Evolutionary conservation across 805 yeast genomes (phyloP).

Genomic region (Wickerhamomyces chaumierensis): DNA sequence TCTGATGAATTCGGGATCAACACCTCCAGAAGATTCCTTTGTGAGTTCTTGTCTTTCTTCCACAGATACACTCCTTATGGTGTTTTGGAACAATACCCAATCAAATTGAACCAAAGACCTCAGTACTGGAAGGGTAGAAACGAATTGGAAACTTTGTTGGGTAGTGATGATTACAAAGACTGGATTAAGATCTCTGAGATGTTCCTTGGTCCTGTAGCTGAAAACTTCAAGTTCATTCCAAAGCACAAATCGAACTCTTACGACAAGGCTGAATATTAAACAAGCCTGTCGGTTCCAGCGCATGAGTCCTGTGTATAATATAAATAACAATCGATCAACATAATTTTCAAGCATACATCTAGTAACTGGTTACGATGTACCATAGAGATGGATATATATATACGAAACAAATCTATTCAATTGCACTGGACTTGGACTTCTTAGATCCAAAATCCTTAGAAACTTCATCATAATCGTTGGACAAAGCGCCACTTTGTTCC

Average conservation of each 20-base stretch:
- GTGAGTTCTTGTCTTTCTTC: slow-evolving; percentile 90
- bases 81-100: slow-evolving; percentile 78
- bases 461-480: slow-evolving; percentile 46
- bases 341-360: too few species aligned
- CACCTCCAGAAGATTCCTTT: slow-evolving; percentile 77
- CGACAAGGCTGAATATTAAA: slow-evolving; percentile 16
- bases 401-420: slow-evolving; percentile 5
- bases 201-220: slow-evolving; percentile 84
- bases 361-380: too few species aligned
- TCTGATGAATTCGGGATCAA: slow-evolving; percentile 90
- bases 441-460: slow-evolving; percentile 9
- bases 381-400: too few species aligned
- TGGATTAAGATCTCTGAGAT: slow-evolving; percentile 95
- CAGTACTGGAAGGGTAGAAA: slow-evolving; percentile 88
- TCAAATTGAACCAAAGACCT: slow-evolving; percentile 86
- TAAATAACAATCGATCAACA: too few species aligned
- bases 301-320: too few species aligned
- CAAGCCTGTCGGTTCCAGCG: too few species aligned
- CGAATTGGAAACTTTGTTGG: slow-evolving; percentile 84
- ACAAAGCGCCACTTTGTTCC: slow-evolving; percentile 58
- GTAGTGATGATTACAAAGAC: slow-evolving; percentile 74
- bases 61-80: slow-evolving; percentile 94
- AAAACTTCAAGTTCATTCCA: slow-evolving; percentile 69
- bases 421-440: slow-evolving; percentile 3
- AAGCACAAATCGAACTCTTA: slow-evolving; percentile 92